Percentiles rank a stretch among this genome's conserved stretches.
Evolutionary conservation across 164 flowering plant species (phyloP).

Genomic region (Vitis rotundifolia): DNA sequence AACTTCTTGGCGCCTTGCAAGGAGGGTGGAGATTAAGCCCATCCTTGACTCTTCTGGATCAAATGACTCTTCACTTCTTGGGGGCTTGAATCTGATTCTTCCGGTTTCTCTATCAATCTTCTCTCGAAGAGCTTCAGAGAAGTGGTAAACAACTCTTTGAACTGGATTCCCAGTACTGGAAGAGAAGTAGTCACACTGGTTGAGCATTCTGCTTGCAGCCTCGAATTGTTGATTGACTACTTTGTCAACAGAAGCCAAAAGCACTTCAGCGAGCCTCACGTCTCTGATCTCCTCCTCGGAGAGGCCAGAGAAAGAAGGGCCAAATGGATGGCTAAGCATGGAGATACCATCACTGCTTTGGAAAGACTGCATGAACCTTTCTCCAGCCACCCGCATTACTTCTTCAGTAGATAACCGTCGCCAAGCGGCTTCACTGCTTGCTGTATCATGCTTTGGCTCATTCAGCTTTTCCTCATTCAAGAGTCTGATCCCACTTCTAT

Average conservation of each 20-base stretch:
- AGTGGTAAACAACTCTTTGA: conserved; percentile 51
- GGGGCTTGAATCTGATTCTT: conserved; percentile 16
- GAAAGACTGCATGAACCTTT: conserved; percentile 33
- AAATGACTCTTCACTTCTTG: neutral
- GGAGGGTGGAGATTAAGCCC: conserved; percentile 14
- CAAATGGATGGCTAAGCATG: conserved; percentile 27
- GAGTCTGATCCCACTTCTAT: conserved; percentile 23
- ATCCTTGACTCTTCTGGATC: conserved; percentile 26
- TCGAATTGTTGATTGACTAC: conserved; percentile 45
- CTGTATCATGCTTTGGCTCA: conserved; percentile 6
- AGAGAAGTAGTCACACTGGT: conserved; percentile 35
- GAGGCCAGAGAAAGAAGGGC: conserved; percentile 26
- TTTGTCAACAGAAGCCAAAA: conserved; percentile 57
- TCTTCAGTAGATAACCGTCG: conserved; percentile 36
- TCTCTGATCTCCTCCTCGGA: conserved; percentile 38
- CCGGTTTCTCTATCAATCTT: conserved; percentile 51
- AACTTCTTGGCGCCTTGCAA: conserved; percentile 25
- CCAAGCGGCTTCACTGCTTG: neutral
- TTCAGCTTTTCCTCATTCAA: conserved; percentile 19
- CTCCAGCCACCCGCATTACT: conserved; percentile 50
- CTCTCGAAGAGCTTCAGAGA: conserved; percentile 50
- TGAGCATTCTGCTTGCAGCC: conserved; percentile 38
- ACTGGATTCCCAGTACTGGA: conserved; percentile 44
- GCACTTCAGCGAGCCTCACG: conserved; percentile 47
- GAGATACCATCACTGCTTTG: conserved; percentile 11